These are phyloP conservation scores for Russula earlei DNA, from an alignment of 768 basidiomycete genomes.

Conservation along the genomic window DNA sequence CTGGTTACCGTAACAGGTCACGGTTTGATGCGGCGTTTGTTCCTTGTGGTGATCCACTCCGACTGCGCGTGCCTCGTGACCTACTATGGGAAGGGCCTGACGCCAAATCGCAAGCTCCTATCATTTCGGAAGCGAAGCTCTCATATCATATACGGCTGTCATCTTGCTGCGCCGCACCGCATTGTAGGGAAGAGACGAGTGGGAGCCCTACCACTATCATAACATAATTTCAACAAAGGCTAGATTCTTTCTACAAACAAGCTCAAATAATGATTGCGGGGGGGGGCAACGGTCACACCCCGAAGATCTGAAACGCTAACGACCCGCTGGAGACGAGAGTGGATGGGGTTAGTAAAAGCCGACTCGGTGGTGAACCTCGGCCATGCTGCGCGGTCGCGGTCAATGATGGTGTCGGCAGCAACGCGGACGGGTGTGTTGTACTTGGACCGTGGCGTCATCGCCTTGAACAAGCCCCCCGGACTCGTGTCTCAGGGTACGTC, in stretches of 20 bases:
- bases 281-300: background rate
- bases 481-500: conserved; percentile 15
- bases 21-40: too few relatives aligned
- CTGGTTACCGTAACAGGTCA: too few relatives aligned
- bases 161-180: too few relatives aligned
- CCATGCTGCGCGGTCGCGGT: background rate
- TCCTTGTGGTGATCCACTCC: too few relatives aligned
- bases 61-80: too few relatives aligned
- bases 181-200: too few relatives aligned
- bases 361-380: background rate
- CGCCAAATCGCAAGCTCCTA: too few relatives aligned
- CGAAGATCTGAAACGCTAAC: too few relatives aligned
- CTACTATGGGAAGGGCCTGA: too few relatives aligned
- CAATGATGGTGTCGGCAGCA: background rate
- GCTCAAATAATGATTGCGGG: background rate
- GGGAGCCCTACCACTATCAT: background rate
- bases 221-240: too few relatives aligned
- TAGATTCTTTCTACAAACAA: conserved; percentile 13
- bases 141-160: too few relatives aligned
- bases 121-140: too few relatives aligned
- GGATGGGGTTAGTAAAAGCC: background rate
- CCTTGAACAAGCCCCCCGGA: conserved; percentile 19
- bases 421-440: conserved; percentile 4
- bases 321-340: background rate
- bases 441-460: conserved; percentile 17